A percentile compares a stretch with the other conserved stretches of the same genome.
Evolutionary conservation across 176 grass and related monocot genomes (phyloP).

Genomic region (Poa annua): DNA sequence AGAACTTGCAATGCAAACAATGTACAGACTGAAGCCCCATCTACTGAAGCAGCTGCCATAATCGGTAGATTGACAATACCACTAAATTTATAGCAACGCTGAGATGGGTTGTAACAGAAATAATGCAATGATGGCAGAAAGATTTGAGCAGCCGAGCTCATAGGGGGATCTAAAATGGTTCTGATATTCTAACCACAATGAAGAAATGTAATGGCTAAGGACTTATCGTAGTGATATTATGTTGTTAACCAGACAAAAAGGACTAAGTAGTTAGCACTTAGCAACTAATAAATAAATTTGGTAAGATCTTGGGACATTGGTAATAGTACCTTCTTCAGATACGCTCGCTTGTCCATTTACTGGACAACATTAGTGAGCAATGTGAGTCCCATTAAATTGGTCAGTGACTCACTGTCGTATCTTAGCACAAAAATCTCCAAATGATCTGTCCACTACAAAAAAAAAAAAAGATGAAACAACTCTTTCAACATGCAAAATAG

Average conservation of each 20-base stretch:
- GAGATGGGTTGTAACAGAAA: not conserved
- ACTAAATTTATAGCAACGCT: not conserved
- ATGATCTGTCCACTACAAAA: conserved; percentile 86
- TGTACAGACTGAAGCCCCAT: not conserved
- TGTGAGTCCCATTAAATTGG: conserved; percentile 75
- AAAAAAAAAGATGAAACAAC: conserved; percentile 24
- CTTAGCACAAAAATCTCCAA: conserved; percentile 82
- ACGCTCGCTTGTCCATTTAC: conserved; percentile 76
- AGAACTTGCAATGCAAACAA: not conserved
- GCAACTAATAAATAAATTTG: too few relatives aligned
- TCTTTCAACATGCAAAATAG: too few relatives aligned
- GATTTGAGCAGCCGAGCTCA: not conserved
- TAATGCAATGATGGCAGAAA: too few relatives aligned
- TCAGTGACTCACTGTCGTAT: conserved; percentile 80
- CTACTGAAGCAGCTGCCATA: not conserved
- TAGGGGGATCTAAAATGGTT: not conserved
- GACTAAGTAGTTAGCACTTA: too few relatives aligned
- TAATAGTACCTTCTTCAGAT: conserved; percentile 66
- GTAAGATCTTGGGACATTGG: too few relatives aligned
- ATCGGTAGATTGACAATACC: too few relatives aligned
- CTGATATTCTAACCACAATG: not conserved
- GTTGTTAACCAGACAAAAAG: too few relatives aligned
- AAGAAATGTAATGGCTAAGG: not conserved
- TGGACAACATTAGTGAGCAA: conserved; percentile 68
- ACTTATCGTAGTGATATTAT: not conserved